Evolutionary conservation across 2,329 filamentous ascomycete genomes (phyloP).

Genomic region (Beauveria medogensis): DNA sequence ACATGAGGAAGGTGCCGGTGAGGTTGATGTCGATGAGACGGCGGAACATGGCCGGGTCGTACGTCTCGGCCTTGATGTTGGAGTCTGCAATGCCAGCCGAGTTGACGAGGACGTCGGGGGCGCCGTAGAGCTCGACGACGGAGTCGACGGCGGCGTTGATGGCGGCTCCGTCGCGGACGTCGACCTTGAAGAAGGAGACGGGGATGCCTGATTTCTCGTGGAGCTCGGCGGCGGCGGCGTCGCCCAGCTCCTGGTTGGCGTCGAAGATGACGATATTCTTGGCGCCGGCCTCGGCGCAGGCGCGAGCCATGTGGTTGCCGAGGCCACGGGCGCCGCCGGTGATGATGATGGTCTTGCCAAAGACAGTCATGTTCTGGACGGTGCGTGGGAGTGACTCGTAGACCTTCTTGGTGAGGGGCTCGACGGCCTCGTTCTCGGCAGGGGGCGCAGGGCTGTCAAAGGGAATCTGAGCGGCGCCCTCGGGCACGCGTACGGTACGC

Average conservation of each 20-base stretch:
- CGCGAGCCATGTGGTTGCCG: conserved; percentile 72
- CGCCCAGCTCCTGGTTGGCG: conserved; percentile 66
- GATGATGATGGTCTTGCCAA: conserved; percentile 63
- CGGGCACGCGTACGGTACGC: conserved; percentile 46
- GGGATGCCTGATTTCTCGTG: conserved; percentile 65
- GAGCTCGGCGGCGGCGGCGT: conserved; percentile 60
- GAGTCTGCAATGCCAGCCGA: conserved; percentile 75
- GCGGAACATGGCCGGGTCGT: conserved; percentile 69
- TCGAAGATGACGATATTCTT: conserved; percentile 69
- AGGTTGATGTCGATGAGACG: conserved; percentile 77
- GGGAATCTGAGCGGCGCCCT: conserved; percentile 33
- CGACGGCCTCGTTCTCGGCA: conserved; percentile 35
- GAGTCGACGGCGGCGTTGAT: conserved; percentile 62
- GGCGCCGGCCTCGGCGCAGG: conserved; percentile 67
- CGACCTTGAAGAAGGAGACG: conserved; percentile 70
- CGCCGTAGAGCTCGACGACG: conserved; percentile 58
- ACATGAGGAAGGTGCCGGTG: conserved; percentile 69
- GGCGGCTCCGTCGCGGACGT: conserved; percentile 63
- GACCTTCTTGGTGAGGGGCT: conserved; percentile 44
- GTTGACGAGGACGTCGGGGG: conserved; percentile 70
- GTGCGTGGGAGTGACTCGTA: conserved; percentile 53
- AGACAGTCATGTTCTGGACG: conserved; percentile 60
- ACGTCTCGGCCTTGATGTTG: conserved; percentile 74
- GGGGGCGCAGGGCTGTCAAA: conserved; percentile 27
- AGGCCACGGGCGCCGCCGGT: conserved; percentile 71